Evolutionary conservation across 2,329 filamentous ascomycete species (phyloP), one percentile per base, ranked within the genome.

Genomic region (Pseudogymnoascus sp.): DNA sequence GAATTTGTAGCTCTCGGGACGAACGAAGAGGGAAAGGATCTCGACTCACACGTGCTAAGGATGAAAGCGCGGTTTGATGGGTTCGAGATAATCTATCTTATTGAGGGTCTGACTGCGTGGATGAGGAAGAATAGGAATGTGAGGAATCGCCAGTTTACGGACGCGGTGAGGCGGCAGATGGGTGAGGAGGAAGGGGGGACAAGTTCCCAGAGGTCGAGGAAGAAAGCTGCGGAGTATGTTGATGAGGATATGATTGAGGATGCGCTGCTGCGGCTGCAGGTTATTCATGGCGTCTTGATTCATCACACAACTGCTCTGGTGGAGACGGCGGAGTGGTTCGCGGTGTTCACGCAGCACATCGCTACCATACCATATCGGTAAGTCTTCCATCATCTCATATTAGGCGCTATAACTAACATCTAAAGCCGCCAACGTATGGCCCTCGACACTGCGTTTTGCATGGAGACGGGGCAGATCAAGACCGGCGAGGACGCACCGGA

Each of bases 381-480:
- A 61, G 68, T 65, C 5, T n/a, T 28, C 5, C 49, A 42, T 42
- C n/a, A 2, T 46, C 18, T 56, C 49, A 4, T 38, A 14, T 12
- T 21, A 59, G 53, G 14, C 16, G 38, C 38, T 37, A 31, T 16
- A 42, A 40, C 60, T 61, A 11, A 62, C 40, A 21, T 21, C 2
- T 37, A 49, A 28, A 70, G 67, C 59, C 63, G 37, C 7, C 79
- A 81, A 68, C 76, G 76, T 67, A 78, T 78, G 62, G 79, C 82
- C 1, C 71, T 77, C 1, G 78, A 81, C 11, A 85, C 84, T 1
- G 80, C 83, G 0, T 93, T 93, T 72, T 93, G 89, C 75, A 92
- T 93, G 88, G 89, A 91, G 62, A 78, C 80, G 0, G 90, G 90
- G 0, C 90, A 93, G 74, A 88, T 93, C 43, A 85, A 84, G 62